Evolutionary conservation across 1,284 basidiomycete genomes (phyloP), one percentile per base, ranked within the genome.

Genomic region (Malassezia vespertilionis): DNA sequence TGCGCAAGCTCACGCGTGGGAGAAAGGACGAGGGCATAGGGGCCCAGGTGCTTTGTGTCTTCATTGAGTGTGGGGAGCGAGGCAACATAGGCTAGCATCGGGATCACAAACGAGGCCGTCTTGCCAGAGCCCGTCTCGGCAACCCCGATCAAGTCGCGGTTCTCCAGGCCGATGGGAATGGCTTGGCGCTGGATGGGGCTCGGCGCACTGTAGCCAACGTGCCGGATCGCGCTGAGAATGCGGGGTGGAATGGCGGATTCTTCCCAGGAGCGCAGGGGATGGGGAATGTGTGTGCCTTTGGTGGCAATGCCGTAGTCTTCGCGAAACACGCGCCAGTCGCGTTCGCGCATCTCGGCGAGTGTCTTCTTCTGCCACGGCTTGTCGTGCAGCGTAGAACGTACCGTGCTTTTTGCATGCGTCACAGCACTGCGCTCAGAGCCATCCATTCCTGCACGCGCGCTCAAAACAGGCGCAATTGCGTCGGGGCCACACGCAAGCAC

Each of bases 21-120:
- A 0, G 91, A 89, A 45, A 97, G 69, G 54, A 97, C 91, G 23
- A 97, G 77, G 1, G 91, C 80, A 72, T 87, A 93, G 0, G 91
- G 93, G 23, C 91, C 91, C 41, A 90, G 75, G 72, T 93, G 86
- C 48, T 86, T 80, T 62, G 83, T 96, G 24, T 89, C 86, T 59
- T 96, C 91, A 40, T 80, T 80, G 57, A 97, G 80, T 1, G 79
- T 79, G 14, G 89, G 84, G 36, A 96, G 76, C 44, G 79, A 79
- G 21, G 81, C 81, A 61, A 97, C 96, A 74, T 95, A 96, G 23
- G 86, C 77, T 38, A 97, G 77, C 86, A 97, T 91, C 15, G 91
- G 91, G 44, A 97, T 91, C 52, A 96, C 88, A 73, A 96, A 97
- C 2, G 90, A 88, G n/a, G 90, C 91, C 12, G 91, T 97, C 76